Conservation (phyloP, 768 basidiomycete genomes). For the Russula olivacea region DNA sequence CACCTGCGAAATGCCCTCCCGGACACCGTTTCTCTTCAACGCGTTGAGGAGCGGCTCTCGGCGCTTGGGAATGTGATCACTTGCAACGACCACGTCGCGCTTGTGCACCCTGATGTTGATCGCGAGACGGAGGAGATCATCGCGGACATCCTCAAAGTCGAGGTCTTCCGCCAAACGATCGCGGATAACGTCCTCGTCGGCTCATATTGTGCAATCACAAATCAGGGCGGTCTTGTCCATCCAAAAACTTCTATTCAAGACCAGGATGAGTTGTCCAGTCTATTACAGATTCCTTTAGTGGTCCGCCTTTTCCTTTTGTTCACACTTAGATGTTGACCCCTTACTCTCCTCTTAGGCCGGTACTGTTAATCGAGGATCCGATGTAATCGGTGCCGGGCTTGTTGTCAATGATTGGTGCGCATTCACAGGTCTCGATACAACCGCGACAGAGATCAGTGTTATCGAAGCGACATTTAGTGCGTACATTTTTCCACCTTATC, state of each 20-base stretch:
- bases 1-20: slow-evolving; percentile 95
- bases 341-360: slow-evolving; percentile 59
- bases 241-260: slow-evolving; percentile 96
- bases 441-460: slow-evolving; percentile 98
- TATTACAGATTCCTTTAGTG: slow-evolving; percentile 92
- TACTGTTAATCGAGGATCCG: slow-evolving; percentile 97
- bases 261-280: slow-evolving; percentile 91
- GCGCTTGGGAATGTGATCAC: slow-evolving; percentile 98
- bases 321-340: neutral
- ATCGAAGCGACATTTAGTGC: slow-evolving; percentile 96
- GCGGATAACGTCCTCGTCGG: slow-evolving; percentile 97
- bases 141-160: slow-evolving; percentile 97
- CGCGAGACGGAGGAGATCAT: slow-evolving; percentile 99
- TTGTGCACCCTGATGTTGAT: slow-evolving; percentile 97
- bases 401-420: slow-evolving; percentile 99
- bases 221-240: slow-evolving; percentile 97
- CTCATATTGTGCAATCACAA: slow-evolving; percentile 90
- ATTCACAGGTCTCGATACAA: slow-evolving; percentile 97
- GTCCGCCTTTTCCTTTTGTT: slow-evolving; percentile 43
- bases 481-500: slow-evolving; percentile 33
- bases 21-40: slow-evolving; percentile 87
- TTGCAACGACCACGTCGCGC: slow-evolving; percentile 97
- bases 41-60: slow-evolving; percentile 94
- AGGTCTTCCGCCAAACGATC: slow-evolving; percentile 96
- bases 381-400: slow-evolving; percentile 94